A percentile compares a stretch with the other conserved stretches of the same genome.
These are phyloP conservation scores for Candida krabiensis DNA, from an alignment of 805 yeast species.

Conservation along the genomic window DNA sequence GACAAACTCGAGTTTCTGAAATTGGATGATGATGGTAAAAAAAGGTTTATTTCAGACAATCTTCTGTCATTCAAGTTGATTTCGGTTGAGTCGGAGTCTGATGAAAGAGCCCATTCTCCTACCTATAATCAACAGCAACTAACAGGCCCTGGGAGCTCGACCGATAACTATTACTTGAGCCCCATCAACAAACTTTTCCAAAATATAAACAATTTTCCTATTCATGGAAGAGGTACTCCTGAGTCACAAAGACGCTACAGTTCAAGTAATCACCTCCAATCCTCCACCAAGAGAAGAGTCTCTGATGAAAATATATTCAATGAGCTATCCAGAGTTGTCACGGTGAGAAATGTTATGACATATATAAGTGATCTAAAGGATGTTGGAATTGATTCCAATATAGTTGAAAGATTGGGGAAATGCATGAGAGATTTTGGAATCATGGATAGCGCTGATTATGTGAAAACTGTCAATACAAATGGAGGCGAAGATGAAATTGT, in stretches of 20 bases:
- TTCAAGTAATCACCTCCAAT: constrained; percentile 3
- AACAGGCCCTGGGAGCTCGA: constrained; percentile 13
- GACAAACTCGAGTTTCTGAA: constrained; percentile 30
- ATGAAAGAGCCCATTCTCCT: constrained; percentile 3
- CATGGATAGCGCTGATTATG: not conserved
- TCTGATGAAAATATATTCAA: constrained; percentile 13
- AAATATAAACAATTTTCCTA: constrained; percentile 29
- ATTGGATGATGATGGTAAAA: constrained; percentile 20
- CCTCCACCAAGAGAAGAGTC: constrained; percentile 2
- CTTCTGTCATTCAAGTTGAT: constrained; percentile 18
- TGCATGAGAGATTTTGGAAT: constrained; percentile 32
- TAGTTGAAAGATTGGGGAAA: constrained; percentile 36
- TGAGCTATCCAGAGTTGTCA: constrained; percentile 19
- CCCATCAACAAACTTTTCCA: constrained; percentile 33
- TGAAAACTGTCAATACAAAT: constrained; percentile 6
- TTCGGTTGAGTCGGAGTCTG: constrained; percentile 5
- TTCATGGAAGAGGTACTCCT: constrained; percentile 11
- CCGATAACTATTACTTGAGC: constrained; percentile 22
- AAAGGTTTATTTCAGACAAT: constrained; percentile 25
- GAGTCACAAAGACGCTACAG: constrained; percentile 10
- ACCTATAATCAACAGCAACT: constrained; percentile 7
- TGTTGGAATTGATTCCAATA: constrained; percentile 30
- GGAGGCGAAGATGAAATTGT: constrained; percentile 25
- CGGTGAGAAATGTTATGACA: constrained; percentile 31
- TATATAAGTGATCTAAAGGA: constrained; percentile 39